These are phyloP conservation scores for Aspergillus bridgeri DNA, from an alignment of 495 filamentous ascomycete species.

Conservation along the genomic window DNA sequence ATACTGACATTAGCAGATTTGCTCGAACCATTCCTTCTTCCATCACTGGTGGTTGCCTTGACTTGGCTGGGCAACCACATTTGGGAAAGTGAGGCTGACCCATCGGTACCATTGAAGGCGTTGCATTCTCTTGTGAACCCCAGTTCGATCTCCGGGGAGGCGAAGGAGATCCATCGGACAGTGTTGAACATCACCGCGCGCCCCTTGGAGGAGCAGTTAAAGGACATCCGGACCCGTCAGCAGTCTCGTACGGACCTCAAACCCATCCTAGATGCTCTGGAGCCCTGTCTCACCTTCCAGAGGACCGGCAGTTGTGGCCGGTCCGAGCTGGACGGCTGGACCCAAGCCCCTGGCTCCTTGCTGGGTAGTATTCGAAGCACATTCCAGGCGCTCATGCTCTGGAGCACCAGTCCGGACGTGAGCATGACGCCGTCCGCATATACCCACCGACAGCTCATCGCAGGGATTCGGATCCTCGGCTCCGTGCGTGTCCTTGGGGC, in stretches of 20 bases:
- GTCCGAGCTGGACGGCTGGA: slow-evolving; percentile 76
- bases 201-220: slow-evolving; percentile 70
- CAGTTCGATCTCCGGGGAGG: slow-evolving; percentile 74
- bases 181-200: slow-evolving; percentile 81
- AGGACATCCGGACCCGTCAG: slow-evolving; percentile 65
- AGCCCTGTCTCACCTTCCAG: slow-evolving; percentile 63
- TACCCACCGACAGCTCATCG: slow-evolving; percentile 71
- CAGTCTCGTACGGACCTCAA: slow-evolving; percentile 67
- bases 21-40: slow-evolving; percentile 84
- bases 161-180: slow-evolving; percentile 72
- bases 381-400: slow-evolving; percentile 65
- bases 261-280: slow-evolving; percentile 65
- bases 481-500: slow-evolving; percentile 56
- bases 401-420: slow-evolving; percentile 64
- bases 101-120: slow-evolving; percentile 63
- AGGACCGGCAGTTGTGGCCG: slow-evolving; percentile 62
- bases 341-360: slow-evolving; percentile 57
- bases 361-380: slow-evolving; percentile 58
- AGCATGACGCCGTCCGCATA: slow-evolving; percentile 69
- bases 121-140: slow-evolving; percentile 74
- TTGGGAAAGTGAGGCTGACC: slow-evolving; percentile 63
- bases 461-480: slow-evolving; percentile 66
- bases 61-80: slow-evolving; percentile 77
- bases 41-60: slow-evolving; percentile 78
- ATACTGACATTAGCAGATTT: slow-evolving; percentile 53